These are phyloP conservation scores for Kokia cookei DNA, from an alignment of 441 rosid species.

Conservation along the genomic window DNA sequence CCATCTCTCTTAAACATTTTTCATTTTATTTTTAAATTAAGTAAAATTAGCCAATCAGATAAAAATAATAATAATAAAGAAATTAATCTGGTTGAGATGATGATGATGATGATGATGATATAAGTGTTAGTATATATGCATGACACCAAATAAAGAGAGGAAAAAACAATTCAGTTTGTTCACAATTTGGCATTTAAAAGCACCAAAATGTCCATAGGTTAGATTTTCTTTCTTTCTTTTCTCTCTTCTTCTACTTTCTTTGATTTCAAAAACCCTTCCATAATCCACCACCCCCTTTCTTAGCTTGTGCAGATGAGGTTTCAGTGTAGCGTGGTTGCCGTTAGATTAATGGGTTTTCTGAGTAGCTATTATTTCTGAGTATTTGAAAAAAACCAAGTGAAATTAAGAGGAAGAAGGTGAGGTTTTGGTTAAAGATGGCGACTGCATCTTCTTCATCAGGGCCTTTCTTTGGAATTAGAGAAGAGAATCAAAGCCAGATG, in stretches of 20 bases:
- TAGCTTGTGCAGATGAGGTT: conserved; percentile 23
- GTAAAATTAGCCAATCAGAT: conserved; percentile 16
- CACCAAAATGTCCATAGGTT: conserved; percentile 1
- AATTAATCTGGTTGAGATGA: neutral
- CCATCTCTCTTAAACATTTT: neutral
- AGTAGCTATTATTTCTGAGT: neutral
- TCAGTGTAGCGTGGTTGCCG: neutral
- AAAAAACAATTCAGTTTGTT: conserved; percentile 19
- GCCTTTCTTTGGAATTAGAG: conserved; percentile 64
- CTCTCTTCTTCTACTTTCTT: conserved; percentile 8
- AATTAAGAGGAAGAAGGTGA: neutral
- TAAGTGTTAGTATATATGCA: conserved; percentile 47
- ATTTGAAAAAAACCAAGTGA: neutral
- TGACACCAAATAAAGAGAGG: conserved; percentile 39
- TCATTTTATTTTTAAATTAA: conserved; percentile 12
- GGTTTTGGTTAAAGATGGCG: conserved; percentile 45
- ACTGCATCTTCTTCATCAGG: conserved; percentile 71
- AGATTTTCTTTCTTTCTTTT: neutral
- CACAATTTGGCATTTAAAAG: conserved; percentile 18
- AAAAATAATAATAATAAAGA: neutral
- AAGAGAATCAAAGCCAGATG: conserved; percentile 56
- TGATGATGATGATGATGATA: neutral
- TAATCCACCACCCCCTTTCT: conserved; percentile 4
- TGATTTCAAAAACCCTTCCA: conserved; percentile 5
- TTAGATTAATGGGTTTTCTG: neutral